Evolutionary conservation across 139 green algal species (phyloP).

Genomic region (Monoraphidium neglectum): DNA sequence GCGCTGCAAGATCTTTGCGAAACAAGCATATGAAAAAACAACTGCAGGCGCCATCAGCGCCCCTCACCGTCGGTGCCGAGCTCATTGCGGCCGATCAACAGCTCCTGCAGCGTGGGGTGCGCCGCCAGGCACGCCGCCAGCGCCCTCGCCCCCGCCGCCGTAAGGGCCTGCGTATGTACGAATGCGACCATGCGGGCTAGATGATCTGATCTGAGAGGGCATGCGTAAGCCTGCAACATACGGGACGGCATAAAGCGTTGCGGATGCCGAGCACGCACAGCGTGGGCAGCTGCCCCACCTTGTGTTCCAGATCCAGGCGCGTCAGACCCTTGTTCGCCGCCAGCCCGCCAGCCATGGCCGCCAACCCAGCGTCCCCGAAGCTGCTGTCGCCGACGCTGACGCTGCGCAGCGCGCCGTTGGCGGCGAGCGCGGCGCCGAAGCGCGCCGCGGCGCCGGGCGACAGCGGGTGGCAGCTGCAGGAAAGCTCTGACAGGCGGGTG

Average conservation of each 20-base stretch:
- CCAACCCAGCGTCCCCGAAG: conserved; percentile 32
- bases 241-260: not conserved
- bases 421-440: conserved; percentile 23
- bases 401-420: conserved; percentile 19
- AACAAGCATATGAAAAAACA: too few relatives aligned
- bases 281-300: not conserved
- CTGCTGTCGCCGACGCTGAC: conserved; percentile 43
- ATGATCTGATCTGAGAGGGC: not conserved
- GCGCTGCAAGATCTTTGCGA: too few relatives aligned
- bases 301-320: not conserved
- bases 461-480: conserved; percentile 34
- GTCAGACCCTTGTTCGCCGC: not conserved
- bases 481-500: conserved; percentile 42
- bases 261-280: not conserved
- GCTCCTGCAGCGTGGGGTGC: not conserved
- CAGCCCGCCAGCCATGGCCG: not conserved
- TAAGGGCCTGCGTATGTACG: not conserved
- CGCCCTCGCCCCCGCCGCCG: not conserved
- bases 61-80: too few relatives aligned
- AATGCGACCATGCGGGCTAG: not conserved
- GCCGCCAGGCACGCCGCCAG: not conserved
- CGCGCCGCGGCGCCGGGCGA: conserved; percentile 7
- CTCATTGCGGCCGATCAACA: too few relatives aligned
- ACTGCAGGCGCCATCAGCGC: too few relatives aligned
- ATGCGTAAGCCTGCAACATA: not conserved